Evolutionary conservation across 768 basidiomycete genomes (phyloP).

Genomic region (Panus rudis): DNA sequence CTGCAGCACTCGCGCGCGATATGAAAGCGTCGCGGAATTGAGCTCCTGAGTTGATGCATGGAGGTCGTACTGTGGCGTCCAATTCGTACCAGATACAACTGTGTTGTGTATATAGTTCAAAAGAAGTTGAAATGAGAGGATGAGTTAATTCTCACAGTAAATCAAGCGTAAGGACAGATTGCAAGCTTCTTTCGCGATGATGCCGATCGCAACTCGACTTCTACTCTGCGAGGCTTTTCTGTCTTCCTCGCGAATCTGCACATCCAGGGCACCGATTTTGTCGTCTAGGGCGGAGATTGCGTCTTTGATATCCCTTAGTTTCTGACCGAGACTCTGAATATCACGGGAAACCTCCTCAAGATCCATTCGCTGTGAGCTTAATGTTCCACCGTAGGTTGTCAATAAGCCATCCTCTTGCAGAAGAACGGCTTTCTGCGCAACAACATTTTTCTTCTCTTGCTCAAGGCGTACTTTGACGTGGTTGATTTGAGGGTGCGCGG

Average conservation of each 20-base stretch:
- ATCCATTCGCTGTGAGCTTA: slow-evolving; percentile 35
- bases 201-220: slow-evolving; percentile 4
- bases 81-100: slow-evolving; percentile 47
- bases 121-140: too few species aligned
- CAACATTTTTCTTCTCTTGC: slow-evolving; percentile 29
- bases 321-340: slow-evolving; percentile 33
- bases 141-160: slow-evolving; percentile 50
- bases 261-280: slow-evolving; percentile 5
- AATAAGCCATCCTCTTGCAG: slow-evolving; percentile 38
- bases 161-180: slow-evolving; percentile 41
- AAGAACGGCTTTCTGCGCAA: slow-evolving; percentile 31
- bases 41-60: slow-evolving; percentile 42
- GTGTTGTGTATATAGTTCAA: too few species aligned
- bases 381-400: slow-evolving; percentile 35
- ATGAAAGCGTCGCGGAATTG: slow-evolving; percentile 40
- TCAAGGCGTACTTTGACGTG: slow-evolving; percentile 19
- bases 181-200: slow-evolving; percentile 33
- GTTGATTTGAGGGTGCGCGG: slow-evolving; percentile 29
- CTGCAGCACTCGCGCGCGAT: slow-evolving; percentile 47
- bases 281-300: slow-evolving; percentile 22
- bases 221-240: background rate
- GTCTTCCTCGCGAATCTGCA: slow-evolving; percentile 1
- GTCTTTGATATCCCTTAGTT: slow-evolving; percentile 21
- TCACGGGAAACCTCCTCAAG: slow-evolving; percentile 34
- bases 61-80: slow-evolving; percentile 54